These are phyloP conservation scores for Fagopyrum homotropicum DNA, from an alignment of 148 eudicot species.

Conservation along the genomic window DNA sequence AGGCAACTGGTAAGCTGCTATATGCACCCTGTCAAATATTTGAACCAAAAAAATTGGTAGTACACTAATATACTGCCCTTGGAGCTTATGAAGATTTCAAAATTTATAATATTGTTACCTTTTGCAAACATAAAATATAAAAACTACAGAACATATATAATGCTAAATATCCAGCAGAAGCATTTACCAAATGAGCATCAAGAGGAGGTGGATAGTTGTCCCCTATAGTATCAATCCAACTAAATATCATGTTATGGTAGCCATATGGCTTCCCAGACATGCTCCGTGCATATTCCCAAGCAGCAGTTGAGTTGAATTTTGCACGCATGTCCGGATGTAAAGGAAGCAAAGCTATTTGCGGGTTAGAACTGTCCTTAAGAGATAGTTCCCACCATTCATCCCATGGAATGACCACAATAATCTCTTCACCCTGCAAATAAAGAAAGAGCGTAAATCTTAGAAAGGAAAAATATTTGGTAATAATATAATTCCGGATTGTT, in stretches of 20 bases:
- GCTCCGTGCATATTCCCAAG: slow-evolving; percentile 94
- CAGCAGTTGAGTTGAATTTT: slow-evolving; percentile 74
- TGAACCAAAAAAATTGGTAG: neutral
- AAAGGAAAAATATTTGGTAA: slow-evolving; percentile 2
- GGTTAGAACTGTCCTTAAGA: slow-evolving; percentile 81
- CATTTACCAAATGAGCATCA: slow-evolving; percentile 98
- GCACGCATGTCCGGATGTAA: slow-evolving; percentile 87
- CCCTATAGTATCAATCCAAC: slow-evolving; percentile 95
- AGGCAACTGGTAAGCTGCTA: neutral
- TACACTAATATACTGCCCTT: neutral
- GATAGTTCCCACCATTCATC: slow-evolving; percentile 96
- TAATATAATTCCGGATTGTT: neutral
- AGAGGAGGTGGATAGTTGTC: slow-evolving; percentile 97
- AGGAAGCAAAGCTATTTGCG: slow-evolving; percentile 86
- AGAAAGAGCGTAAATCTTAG: neutral
- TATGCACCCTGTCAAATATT: neutral
- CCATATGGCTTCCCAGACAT: slow-evolving; percentile 99
- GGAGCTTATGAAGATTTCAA: neutral
- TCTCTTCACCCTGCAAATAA: slow-evolving; percentile 80
- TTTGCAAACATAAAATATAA: neutral
- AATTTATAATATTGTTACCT: neutral
- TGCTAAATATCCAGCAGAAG: neutral
- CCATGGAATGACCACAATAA: slow-evolving; percentile 89
- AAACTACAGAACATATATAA: neutral
- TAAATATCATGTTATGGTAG: slow-evolving; percentile 98